These are phyloP conservation scores for Baudoinia panamericana DNA, from an alignment of 495 filamentous ascomycete genomes.

Conservation along the genomic window DNA sequence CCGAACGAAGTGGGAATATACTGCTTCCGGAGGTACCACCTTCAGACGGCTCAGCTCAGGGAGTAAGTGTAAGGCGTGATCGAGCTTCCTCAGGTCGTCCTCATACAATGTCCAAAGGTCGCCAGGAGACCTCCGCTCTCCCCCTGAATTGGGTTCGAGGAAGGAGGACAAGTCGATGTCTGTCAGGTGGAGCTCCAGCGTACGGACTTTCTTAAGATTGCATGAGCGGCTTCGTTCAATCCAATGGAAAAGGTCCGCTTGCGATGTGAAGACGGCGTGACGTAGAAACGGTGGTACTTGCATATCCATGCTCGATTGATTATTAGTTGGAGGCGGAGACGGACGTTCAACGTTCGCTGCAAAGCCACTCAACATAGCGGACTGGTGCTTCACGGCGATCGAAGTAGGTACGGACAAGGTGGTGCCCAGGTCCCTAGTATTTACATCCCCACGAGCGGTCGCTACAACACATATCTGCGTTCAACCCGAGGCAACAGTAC, in stretches of 20 bases:
- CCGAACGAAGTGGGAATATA: neutral
- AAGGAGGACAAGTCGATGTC: constrained; percentile 12
- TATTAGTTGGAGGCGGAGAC: neutral
- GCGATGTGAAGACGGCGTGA: constrained; percentile 5
- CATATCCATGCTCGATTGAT: constrained; percentile 10
- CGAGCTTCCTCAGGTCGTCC: constrained; percentile 7
- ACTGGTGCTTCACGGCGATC: no score
- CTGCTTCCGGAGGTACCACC: constrained; percentile 1
- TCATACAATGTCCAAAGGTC: constrained; percentile 10
- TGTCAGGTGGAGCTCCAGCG: constrained; percentile 3
- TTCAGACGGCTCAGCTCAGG: neutral
- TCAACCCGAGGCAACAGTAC: no score
- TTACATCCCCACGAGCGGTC: no score
- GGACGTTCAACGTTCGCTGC: no score
- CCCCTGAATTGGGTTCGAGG: constrained; percentile 4
- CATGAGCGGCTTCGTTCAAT: constrained; percentile 1
- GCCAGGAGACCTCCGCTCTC: neutral
- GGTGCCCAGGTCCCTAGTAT: no score
- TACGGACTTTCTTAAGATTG: constrained; percentile 2
- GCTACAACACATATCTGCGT: no score
- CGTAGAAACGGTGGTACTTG: constrained; percentile 4
- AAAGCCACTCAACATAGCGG: no score
- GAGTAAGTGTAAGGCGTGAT: constrained; percentile 3
- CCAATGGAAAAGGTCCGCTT: constrained; percentile 9
- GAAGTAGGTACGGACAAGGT: no score